Base-by-base conservation (phyloP, 148 eudicot genomes). In the Heliosperma pusillum region DNA sequence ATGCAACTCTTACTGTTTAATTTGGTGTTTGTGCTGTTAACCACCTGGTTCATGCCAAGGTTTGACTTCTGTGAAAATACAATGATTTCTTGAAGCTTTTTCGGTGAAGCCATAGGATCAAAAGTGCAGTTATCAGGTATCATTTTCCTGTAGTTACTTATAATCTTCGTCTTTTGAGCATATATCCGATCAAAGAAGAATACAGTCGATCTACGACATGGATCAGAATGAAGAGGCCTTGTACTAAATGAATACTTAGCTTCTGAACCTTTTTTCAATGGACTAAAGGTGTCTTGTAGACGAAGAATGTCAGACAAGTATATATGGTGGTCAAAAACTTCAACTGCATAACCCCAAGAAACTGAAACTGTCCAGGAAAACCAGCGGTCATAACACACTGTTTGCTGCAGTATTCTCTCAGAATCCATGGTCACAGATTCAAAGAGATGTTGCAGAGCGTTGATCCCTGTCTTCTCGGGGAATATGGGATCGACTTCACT, bases 341-440 rank as follows among this genome's bases (percentile, higher is more conserved):
- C 85, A 19, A 93, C 89, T 0, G 89, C 88, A 52, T 89, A 93
- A 22, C 98, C 98, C 98, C 98, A 91, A 0, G 97, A 93, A 21
- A 93, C 84, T 1, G 98, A 93, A 27, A 89, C 70, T 0, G 98
- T 93, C 98, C 96, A 93, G 0, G 88, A 86, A 75, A 86, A 89
- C 98, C 92, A 88, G 0, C 83, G 82, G 61, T 91, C 93, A 52
- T 89, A 89, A 75, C 97, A 89, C 3, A 91, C 87, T 5, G 90
- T 89, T 69, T 89, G 93, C 69, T 91, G 97, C 40, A 91, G 27
- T 7, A 84, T 80, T 70, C 97, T 81, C 47, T 85, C 88, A 5
- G 93, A 83, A 73, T 91, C 97, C n/a, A 77, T 17, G 5, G 17
- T 74, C 13, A 74, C 82, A 4, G 97, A 87, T 75, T 83, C 57